Evolutionary conservation across 345 rosid genomes (phyloP).

Genomic region (Mangifera indica): DNA sequence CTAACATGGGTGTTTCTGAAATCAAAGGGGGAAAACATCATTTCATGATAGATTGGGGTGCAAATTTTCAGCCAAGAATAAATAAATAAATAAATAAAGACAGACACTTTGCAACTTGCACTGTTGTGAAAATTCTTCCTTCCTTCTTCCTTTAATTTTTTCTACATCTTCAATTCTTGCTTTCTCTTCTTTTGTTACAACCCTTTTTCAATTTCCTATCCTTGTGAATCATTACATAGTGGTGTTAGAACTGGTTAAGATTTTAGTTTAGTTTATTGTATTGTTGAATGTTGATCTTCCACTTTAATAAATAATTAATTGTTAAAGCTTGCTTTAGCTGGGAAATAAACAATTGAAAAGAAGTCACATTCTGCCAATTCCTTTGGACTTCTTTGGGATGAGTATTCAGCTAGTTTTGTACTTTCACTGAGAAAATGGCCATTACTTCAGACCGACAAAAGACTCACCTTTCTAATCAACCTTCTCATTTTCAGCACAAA

Average conservation of each 20-base stretch:
- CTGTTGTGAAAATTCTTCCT: too few relatives aligned
- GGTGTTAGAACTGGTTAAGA: conserved; percentile 23
- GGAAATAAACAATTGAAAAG: neutral
- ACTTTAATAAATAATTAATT: conserved; percentile 4
- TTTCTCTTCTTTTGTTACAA: conserved; percentile 35
- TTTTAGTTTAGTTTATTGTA: neutral
- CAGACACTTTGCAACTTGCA: too few relatives aligned
- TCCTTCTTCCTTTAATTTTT: too few relatives aligned
- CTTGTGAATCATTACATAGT: conserved; percentile 27
- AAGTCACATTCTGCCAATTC: neutral
- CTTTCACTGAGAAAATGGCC: conserved; percentile 4
- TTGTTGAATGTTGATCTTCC: conserved; percentile 1
- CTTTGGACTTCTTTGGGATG: conserved; percentile 8
- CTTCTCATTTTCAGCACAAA: too few relatives aligned
- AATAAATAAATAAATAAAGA: too few relatives aligned
- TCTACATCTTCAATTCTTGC: neutral
- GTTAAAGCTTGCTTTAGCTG: neutral
- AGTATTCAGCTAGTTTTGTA: neutral
- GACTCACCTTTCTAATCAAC: neutral
- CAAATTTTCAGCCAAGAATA: too few relatives aligned
- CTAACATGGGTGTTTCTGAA: too few relatives aligned
- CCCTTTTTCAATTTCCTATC: conserved; percentile 10
- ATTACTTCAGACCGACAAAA: conserved; percentile 12
- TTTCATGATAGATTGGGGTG: too few relatives aligned
- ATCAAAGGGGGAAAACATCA: too few relatives aligned